phyloP scores from a whole-genome alignment of 2,329 filamentous ascomycete species.

The Talaromyces sp. region DNA sequence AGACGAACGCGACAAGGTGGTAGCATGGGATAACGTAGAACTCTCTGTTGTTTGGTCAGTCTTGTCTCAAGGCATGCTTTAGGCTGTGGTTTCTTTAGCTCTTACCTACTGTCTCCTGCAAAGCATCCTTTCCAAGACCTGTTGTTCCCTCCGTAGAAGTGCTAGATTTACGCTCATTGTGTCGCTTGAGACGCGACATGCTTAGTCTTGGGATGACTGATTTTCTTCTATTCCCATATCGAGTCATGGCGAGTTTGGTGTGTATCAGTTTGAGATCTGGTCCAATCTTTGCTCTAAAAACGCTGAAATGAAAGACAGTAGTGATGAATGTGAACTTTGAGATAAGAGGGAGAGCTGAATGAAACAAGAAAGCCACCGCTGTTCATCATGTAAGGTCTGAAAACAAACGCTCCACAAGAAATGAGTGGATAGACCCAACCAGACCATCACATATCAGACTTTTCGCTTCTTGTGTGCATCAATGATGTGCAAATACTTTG shows the following conservation, averaged over 20 bases:
- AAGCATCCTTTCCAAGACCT: not conserved
- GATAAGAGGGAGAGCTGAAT: not conserved
- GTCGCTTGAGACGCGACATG: conserved; percentile 3
- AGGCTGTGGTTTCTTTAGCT: not conserved
- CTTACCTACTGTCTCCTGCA: not conserved
- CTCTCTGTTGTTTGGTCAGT: not conserved
- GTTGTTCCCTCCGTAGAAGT: not conserved
- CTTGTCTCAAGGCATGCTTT: not conserved
- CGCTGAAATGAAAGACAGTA: not conserved
- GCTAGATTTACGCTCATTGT: not conserved
- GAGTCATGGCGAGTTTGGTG: not conserved
- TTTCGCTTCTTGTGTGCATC: not conserved
- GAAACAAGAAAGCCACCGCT: no score
- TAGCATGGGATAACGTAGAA: not conserved
- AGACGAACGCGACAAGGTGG: not conserved
- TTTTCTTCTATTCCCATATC: not conserved
- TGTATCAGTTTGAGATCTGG: not conserved
- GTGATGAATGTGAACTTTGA: not conserved
- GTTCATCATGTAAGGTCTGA: not conserved
- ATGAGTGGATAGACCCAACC: not conserved
- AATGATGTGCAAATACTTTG: not conserved
- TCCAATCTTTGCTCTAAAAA: not conserved
- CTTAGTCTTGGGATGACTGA: conserved; percentile 11
- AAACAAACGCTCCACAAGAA: not conserved
- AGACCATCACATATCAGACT: not conserved